Evolutionary conservation across 2,329 filamentous ascomycete species (phyloP).

Genomic region (Blumeriella jaapii): DNA sequence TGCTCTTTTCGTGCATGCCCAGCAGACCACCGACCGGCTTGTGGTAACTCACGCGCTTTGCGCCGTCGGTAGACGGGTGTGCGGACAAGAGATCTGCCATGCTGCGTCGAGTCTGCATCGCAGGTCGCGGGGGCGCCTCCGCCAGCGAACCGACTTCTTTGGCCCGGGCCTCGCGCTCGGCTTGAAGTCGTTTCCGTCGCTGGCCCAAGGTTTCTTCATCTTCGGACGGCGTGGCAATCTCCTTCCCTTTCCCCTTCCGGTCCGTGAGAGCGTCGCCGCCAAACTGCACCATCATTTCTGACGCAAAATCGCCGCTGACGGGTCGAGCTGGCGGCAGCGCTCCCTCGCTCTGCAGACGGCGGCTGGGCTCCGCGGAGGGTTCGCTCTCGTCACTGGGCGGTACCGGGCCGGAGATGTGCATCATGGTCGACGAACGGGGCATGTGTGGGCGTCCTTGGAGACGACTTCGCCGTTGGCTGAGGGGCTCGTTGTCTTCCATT

Average conservation of each 20-base stretch:
- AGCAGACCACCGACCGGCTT: constrained; percentile 23
- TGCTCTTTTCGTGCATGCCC: constrained; percentile 23
- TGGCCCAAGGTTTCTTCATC: constrained; percentile 73
- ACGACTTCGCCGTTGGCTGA: constrained; percentile 24
- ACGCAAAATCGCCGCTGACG: constrained; percentile 54
- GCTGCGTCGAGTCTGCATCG: constrained; percentile 30
- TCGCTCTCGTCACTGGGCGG: constrained; percentile 40
- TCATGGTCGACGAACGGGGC: constrained; percentile 22
- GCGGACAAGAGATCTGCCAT: constrained; percentile 36
- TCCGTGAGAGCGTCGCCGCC: constrained; percentile 33
- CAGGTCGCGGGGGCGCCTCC: constrained; percentile 10
- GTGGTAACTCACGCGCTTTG: constrained; percentile 11
- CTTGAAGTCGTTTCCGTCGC: constrained; percentile 61
- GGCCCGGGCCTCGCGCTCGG: constrained; percentile 52
- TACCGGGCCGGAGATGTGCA: constrained; percentile 11
- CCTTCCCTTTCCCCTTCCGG: constrained; percentile 27
- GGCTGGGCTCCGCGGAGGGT: constrained; percentile 54
- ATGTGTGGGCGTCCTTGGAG: constrained; percentile 18
- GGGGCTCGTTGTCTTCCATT: constrained; percentile 82
- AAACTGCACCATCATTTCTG: constrained; percentile 57
- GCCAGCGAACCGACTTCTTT: constrained; percentile 35
- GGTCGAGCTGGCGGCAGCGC: constrained; percentile 31
- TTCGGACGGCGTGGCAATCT: constrained; percentile 31
- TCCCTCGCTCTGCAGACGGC: constrained; percentile 45
- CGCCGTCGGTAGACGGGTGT: constrained; percentile 33